Evolutionary conservation across 2,329 filamentous ascomycete genomes (phyloP).

Genomic region (Sporothrix protearum): DNA sequence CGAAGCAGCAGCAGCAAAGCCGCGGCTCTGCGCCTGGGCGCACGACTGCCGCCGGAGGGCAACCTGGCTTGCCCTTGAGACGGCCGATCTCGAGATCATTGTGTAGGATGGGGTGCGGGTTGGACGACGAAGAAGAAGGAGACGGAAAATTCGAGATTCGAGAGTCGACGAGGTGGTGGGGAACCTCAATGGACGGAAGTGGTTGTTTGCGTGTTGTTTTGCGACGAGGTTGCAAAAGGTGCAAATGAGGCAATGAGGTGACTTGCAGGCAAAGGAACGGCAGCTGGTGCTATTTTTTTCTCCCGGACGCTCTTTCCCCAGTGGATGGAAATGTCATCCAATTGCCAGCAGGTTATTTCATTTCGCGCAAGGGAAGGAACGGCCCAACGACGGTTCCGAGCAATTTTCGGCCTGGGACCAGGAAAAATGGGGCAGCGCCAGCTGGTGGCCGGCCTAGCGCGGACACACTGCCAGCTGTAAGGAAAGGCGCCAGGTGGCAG

Average conservation of each 20-base stretch:
- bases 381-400: slow-evolving; percentile 28
- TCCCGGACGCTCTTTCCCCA: background rate
- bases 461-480: slow-evolving; percentile 17
- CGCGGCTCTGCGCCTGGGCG: slow-evolving; percentile 51
- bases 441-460: slow-evolving; percentile 21
- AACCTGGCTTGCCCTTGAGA: slow-evolving; percentile 57
- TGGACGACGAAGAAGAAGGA: slow-evolving; percentile 43
- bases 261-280: slow-evolving; percentile 7
- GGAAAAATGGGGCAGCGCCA: slow-evolving; percentile 23
- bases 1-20: slow-evolving; percentile 49
- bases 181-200: slow-evolving; percentile 47
- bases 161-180: slow-evolving; percentile 14
- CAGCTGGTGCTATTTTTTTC: slow-evolving; percentile 27
- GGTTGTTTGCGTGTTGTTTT: slow-evolving; percentile 5
- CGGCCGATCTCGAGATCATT: slow-evolving; percentile 61
- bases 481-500: background rate
- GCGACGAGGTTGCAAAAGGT: slow-evolving; percentile 20
- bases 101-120: slow-evolving; percentile 17
- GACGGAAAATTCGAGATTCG: background rate
- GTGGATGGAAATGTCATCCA: slow-evolving; percentile 27
- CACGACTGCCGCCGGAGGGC: slow-evolving; percentile 55
- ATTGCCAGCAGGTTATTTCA: slow-evolving; percentile 34
- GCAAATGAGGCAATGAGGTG: slow-evolving; percentile 16
- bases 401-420: slow-evolving; percentile 30
- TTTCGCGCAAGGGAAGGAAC: slow-evolving; percentile 26